These are phyloP conservation scores for Ulmus americana DNA, from an alignment of 331 rosid species.

Conservation along the genomic window DNA sequence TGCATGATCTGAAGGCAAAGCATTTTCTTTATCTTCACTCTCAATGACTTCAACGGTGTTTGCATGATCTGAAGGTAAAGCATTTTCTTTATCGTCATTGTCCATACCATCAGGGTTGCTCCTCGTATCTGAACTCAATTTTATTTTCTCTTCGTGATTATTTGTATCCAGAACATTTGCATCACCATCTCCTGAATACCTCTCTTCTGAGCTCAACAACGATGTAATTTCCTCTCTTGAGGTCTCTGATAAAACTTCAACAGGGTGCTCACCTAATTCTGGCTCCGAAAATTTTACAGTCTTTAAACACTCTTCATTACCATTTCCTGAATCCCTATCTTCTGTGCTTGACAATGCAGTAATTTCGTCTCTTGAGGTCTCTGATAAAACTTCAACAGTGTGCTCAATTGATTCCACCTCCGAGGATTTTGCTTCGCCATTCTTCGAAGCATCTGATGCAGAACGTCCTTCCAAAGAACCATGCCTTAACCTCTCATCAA, in stretches of 20 bases:
- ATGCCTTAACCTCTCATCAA: slow-evolving; percentile 47
- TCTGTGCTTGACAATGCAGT: slow-evolving; percentile 29
- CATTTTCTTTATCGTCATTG: slow-evolving; percentile 40
- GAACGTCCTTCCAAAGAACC: slow-evolving; percentile 39
- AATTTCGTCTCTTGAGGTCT: slow-evolving; percentile 24
- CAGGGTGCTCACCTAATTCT: slow-evolving; percentile 21
- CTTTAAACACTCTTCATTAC: slow-evolving; percentile 12
- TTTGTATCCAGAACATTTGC: slow-evolving; percentile 3
- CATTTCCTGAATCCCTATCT: slow-evolving; percentile 18
- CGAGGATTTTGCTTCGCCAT: slow-evolving; percentile 11
- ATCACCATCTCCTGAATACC: slow-evolving; percentile 18
- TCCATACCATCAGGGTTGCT: slow-evolving; percentile 19
- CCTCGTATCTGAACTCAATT: slow-evolving; percentile 19
- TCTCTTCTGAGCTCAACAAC: slow-evolving; percentile 27
- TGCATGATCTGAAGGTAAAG: slow-evolving; percentile 20
- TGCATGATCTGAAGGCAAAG: slow-evolving; percentile 26
- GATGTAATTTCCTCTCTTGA: slow-evolving; percentile 24
- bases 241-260: slow-evolving; percentile 26
- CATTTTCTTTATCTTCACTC: slow-evolving; percentile 42
- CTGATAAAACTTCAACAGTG: slow-evolving; percentile 23
- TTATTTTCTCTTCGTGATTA: slow-evolving; percentile 28
- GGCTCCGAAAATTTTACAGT: slow-evolving; percentile 17
- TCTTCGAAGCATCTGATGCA: slow-evolving; percentile 28
- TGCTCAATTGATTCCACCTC: slow-evolving; percentile 23
- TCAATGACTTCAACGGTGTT: slow-evolving; percentile 20